Conservation (phyloP, 2,329 filamentous ascomycete genomes). For the Alternaria ethzedia region DNA sequence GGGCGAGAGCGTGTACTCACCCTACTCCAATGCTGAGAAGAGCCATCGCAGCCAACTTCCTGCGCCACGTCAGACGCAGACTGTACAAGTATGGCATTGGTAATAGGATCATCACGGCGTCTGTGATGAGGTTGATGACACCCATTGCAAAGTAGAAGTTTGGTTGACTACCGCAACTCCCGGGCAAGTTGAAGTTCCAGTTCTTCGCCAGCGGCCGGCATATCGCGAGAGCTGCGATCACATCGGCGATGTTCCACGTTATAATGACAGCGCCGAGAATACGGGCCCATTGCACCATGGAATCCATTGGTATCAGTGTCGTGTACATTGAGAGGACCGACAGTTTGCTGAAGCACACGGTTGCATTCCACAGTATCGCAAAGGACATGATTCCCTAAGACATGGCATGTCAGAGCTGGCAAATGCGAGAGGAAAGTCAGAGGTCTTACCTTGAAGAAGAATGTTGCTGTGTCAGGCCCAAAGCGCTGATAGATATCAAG, state of each 20-base stretch:
- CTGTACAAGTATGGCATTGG: constrained; percentile 29
- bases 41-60: constrained; percentile 20
- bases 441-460: constrained; percentile 27
- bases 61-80: constrained; percentile 14
- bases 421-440: not conserved
- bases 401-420: not conserved
- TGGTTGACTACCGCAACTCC: constrained; percentile 27
- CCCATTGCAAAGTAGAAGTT: constrained; percentile 17
- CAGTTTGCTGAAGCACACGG: constrained; percentile 26
- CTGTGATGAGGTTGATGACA: constrained; percentile 27
- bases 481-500: constrained; percentile 21
- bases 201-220: constrained; percentile 25
- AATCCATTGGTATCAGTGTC: constrained; percentile 17
- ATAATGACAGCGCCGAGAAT: constrained; percentile 16
- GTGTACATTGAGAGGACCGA: constrained; percentile 30
- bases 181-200: constrained; percentile 21
- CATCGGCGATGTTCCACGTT: constrained; percentile 16
- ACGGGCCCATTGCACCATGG: constrained; percentile 13
- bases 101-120: constrained; percentile 21
- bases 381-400: constrained; percentile 24
- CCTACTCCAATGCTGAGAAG: constrained; percentile 28
- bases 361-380: constrained; percentile 27
- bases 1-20: constrained; percentile 8
- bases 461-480: constrained; percentile 17
- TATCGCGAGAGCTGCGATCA: constrained; percentile 22